Evolutionary conservation across 768 basidiomycete species (phyloP).

Genomic region (Chlorophyllum brunneum): DNA sequence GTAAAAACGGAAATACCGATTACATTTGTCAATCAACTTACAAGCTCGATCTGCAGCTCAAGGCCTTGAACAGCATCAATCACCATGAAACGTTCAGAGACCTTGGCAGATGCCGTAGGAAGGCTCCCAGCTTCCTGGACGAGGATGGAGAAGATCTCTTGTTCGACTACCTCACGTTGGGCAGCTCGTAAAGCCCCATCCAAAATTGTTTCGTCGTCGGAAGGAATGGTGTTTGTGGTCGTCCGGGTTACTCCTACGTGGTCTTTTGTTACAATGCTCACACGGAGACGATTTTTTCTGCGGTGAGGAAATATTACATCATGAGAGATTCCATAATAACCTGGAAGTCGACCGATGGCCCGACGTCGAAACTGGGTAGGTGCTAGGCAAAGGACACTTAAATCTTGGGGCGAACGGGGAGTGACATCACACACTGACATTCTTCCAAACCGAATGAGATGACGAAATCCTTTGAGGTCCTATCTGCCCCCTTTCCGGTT

Average conservation of each 20-base stretch:
- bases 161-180: conserved; percentile 73
- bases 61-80: conserved; percentile 72
- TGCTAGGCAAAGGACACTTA: conserved; percentile 38
- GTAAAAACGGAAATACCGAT: neutral
- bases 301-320: conserved; percentile 60
- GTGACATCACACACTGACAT: conserved; percentile 44
- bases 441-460: conserved; percentile 80
- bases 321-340: conserved; percentile 36
- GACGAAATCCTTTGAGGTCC: conserved; percentile 77
- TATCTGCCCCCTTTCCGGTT: conserved; percentile 74
- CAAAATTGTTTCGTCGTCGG: conserved; percentile 32
- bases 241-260: conserved; percentile 24
- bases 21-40: conserved; percentile 27
- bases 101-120: conserved; percentile 71
- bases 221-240: conserved; percentile 31
- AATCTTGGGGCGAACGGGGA: neutral
- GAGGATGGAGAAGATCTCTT: conserved; percentile 73
- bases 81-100: conserved; percentile 73
- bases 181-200: conserved; percentile 52
- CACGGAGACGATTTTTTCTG: conserved; percentile 57
- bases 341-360: conserved; percentile 67
- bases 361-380: conserved; percentile 57
- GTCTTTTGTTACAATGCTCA: conserved; percentile 32
- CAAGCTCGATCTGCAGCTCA: conserved; percentile 72
- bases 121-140: conserved; percentile 75